These are phyloP conservation scores for Sphagnurus paluster DNA, from an alignment of 1,284 basidiomycete genomes.

Conservation along the genomic window DNA sequence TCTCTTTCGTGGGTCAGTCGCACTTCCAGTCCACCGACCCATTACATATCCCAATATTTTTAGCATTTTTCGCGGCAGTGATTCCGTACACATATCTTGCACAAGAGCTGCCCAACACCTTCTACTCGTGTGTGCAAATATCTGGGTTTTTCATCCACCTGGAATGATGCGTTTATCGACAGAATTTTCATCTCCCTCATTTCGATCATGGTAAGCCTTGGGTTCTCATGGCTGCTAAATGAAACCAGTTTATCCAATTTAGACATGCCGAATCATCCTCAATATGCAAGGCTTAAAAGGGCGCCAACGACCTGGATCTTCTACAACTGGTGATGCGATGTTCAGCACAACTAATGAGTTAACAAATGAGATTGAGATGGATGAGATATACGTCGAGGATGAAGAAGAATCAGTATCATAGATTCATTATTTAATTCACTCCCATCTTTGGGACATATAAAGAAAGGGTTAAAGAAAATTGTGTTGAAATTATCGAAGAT, in stretches of 20 bases:
- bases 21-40: too few species aligned
- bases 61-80: not conserved
- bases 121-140: slow-evolving; percentile 1
- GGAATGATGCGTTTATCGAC: not conserved
- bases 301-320: not conserved
- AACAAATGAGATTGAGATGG: too few species aligned
- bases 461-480: too few species aligned
- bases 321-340: not conserved
- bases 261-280: slow-evolving; percentile 8
- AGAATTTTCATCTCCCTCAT: slow-evolving; percentile 4
- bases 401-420: too few species aligned
- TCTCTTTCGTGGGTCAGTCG: slow-evolving; percentile 1
- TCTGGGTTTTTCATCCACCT: not conserved
- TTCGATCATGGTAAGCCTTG: slow-evolving; percentile 3
- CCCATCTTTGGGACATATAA: too few species aligned
- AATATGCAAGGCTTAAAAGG: slow-evolving; percentile 7
- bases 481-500: too few species aligned
- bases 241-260: not conserved
- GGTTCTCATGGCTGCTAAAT: not conserved
- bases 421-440: not conserved
- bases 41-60: not conserved
- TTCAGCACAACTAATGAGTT: too few species aligned
- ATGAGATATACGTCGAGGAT: too few species aligned
- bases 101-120: slow-evolving; percentile 1
- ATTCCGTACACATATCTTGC: slow-evolving; percentile 5